Evolutionary conservation across 257 asterid genomes (phyloP).

Genomic region (Schizonepeta tenuifolia): DNA sequence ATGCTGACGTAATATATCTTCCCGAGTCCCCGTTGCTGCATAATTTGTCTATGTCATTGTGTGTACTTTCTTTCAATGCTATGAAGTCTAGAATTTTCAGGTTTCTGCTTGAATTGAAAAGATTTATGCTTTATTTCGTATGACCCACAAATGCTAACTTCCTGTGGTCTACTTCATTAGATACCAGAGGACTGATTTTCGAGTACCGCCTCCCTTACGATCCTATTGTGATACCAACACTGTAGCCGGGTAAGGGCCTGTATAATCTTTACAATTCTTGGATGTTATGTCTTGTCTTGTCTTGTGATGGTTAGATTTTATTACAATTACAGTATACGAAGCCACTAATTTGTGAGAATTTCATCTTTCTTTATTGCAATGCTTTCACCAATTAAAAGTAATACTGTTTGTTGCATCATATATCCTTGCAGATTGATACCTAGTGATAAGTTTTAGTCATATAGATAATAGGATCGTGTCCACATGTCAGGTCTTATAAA

Average conservation of each 20-base stretch:
- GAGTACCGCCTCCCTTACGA: constrained; percentile 74
- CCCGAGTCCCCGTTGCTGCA: neutral
- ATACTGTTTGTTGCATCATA: neutral
- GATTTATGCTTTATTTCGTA: constrained; percentile 12
- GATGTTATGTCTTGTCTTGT: neutral
- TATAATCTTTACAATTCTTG: constrained; percentile 7
- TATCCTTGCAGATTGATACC: no score
- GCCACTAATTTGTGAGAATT: constrained; percentile 5
- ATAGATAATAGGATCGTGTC: constrained; percentile 1
- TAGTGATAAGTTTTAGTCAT: constrained; percentile 7
- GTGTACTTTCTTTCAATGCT: neutral
- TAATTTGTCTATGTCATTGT: neutral
- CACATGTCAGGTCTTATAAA: neutral
- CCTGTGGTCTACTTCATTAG: constrained; percentile 40
- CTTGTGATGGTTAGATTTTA: neutral
- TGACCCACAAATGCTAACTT: constrained; percentile 24
- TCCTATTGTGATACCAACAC: constrained; percentile 50
- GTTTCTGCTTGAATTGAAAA: constrained; percentile 5
- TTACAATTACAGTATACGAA: constrained; percentile 6
- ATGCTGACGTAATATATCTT: neutral
- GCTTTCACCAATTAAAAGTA: constrained; percentile 6
- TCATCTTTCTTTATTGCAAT: constrained; percentile 17
- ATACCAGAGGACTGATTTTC: constrained; percentile 82
- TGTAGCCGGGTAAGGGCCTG: constrained; percentile 54
- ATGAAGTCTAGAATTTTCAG: neutral